Base-by-base conservation (phyloP, 2,329 filamentous ascomycete species). In the Colletotrichum limetticola region DNA sequence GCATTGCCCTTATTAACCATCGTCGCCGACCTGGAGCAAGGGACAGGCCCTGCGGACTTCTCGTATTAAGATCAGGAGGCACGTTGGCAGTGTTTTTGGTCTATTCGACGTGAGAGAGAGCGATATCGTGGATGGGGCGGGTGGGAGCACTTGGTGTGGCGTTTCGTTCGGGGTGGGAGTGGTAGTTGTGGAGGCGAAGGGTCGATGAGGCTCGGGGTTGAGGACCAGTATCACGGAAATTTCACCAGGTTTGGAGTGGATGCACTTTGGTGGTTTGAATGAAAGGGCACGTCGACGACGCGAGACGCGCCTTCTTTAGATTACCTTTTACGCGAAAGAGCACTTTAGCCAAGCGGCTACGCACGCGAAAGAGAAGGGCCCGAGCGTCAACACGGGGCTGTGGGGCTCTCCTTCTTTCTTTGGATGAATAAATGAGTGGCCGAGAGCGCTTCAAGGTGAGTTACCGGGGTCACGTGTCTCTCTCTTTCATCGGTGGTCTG, bases 1-100 rank as follows among this genome's bases (percentile, higher is more conserved):
- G 79, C 78, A 75, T 76, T 78, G 76, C 79, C 83, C 79, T 89
- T 88, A 74, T 89, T 88, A 74, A 85, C 86, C 88, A 90, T 89
- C 60, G 61, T 74, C 65, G 46, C 26, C 66, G 56, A 49, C 60
- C 53, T 59, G 72, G 53, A 66, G 68, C 57, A 65, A 74, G 72
- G 74, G 72, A 67, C 66, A 52, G 65, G 58, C 66, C 65, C 72
- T 68, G 72, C 42, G 42, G 22, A 64, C 60, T 66, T 30, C 22
- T 59, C 58, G 62, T 37, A 32, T 53, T 14, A 28, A 19, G 26
- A 35, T 62, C 52, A 66, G 42, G 57, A 71, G 26, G 58, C 55
- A 57, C 42, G 56, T 63, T 64, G 59, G 65, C 66, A 60, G 60
- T 12, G 26, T 53, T 19, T 22, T 52, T 24, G 35, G 24, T 56